phyloP scores from a whole-genome alignment of 2,329 filamentous ascomycete species.

The Penicillium olsonii region DNA sequence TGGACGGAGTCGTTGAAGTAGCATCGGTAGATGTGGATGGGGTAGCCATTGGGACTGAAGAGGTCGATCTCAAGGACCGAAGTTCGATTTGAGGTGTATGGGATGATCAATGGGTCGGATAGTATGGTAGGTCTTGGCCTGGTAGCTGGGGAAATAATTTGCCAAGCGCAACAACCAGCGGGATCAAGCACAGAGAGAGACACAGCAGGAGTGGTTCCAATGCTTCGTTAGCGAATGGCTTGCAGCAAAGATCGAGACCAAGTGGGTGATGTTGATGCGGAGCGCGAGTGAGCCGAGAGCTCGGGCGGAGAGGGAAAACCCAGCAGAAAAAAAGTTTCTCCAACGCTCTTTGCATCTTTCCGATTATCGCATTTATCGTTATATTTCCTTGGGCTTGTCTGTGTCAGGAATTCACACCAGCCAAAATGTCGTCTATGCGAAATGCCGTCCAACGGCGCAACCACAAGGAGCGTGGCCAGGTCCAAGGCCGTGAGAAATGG shows the following conservation, averaged over 20 bases:
- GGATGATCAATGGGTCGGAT: constrained; percentile 7
- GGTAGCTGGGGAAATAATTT: background rate
- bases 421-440: constrained; percentile 58
- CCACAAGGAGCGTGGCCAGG: constrained; percentile 88
- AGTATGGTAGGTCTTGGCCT: background rate
- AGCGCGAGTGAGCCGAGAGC: constrained; percentile 24
- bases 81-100: constrained; percentile 17
- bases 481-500: constrained; percentile 77
- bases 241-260: constrained; percentile 9
- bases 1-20: constrained; percentile 19
- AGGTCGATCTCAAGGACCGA: constrained; percentile 22
- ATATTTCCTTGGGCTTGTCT: background rate
- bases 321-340: constrained; percentile 28
- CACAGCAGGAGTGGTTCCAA: background rate
- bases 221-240: background rate
- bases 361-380: background rate
- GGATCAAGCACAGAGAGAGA: background rate
- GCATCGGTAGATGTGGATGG: constrained; percentile 25
- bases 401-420: background rate
- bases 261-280: constrained; percentile 26
- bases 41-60: constrained; percentile 23
- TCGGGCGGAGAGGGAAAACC: constrained; percentile 25
- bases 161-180: background rate
- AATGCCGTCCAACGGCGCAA: constrained; percentile 74
- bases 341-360: constrained; percentile 9